Evolutionary conservation across 176 grass and related monocot genomes (phyloP).

Genomic region (Puya raimondii): DNA sequence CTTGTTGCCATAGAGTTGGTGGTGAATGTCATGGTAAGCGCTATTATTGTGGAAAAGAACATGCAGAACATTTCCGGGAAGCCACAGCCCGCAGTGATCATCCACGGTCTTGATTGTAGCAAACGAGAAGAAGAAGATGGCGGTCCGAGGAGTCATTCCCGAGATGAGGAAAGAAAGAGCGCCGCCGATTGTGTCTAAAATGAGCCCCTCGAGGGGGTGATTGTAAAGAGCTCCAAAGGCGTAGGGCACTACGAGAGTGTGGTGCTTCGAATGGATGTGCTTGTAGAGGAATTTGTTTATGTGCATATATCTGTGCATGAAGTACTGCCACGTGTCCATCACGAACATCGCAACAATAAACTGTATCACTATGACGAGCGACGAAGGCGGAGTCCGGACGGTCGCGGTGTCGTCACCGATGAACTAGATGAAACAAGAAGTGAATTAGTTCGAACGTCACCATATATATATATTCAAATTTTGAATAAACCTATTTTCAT

Average conservation of each 20-base stretch:
- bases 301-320: constrained; percentile 88
- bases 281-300: constrained; percentile 79
- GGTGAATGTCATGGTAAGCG: constrained; percentile 67
- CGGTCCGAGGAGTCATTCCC: constrained; percentile 42
- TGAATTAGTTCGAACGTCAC: not conserved
- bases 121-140: constrained; percentile 62
- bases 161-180: constrained; percentile 43
- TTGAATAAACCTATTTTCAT: no score
- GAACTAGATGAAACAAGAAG: constrained; percentile 35
- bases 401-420: constrained; percentile 49
- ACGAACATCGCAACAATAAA: constrained; percentile 54
- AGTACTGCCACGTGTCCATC: constrained; percentile 84
- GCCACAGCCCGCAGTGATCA: constrained; percentile 56
- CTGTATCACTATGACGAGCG: constrained; percentile 36
- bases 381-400: constrained; percentile 29
- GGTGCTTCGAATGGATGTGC: constrained; percentile 63
- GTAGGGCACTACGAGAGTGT: constrained; percentile 54
- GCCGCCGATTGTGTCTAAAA: constrained; percentile 47
- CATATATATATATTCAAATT: no score
- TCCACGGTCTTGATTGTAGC: constrained; percentile 65
- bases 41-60: constrained; percentile 56
- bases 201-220: constrained; percentile 57
- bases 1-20: constrained; percentile 63
- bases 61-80: constrained; percentile 52
- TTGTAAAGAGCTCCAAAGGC: constrained; percentile 62